Conservation (phyloP, 306 rosid genomes). For the Vicia sativa region DNA sequence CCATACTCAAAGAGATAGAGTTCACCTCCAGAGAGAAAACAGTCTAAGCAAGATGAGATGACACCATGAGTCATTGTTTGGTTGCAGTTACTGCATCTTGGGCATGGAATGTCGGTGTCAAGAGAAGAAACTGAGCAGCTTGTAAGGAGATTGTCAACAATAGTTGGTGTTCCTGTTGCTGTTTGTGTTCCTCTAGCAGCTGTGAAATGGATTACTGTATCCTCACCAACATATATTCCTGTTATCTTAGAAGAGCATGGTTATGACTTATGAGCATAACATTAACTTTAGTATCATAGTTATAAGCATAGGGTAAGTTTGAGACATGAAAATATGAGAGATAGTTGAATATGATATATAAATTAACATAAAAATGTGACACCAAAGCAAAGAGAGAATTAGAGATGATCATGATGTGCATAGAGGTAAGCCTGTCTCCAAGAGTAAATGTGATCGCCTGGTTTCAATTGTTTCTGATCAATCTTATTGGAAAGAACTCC, state of each 20-base stretch:
- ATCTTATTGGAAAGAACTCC: slow-evolving; percentile 67
- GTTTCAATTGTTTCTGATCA: slow-evolving; percentile 44
- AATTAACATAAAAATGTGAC: too few relatives aligned
- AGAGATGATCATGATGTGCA: slow-evolving; percentile 67
- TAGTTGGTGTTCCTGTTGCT: slow-evolving; percentile 48
- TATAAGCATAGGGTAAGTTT: too few relatives aligned
- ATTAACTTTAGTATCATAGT: too few relatives aligned
- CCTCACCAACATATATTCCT: slow-evolving; percentile 73
- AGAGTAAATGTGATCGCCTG: slow-evolving; percentile 82
- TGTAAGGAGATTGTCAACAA: slow-evolving; percentile 43
- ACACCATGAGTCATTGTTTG: slow-evolving; percentile 52
- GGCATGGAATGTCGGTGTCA: slow-evolving; percentile 50
- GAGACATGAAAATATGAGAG: too few relatives aligned
- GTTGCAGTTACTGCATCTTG: slow-evolving; percentile 44
- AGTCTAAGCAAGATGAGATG: slow-evolving; percentile 61
- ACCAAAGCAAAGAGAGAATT: too few relatives aligned
- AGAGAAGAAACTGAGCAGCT: slow-evolving; percentile 49
- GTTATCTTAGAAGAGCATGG: neutral
- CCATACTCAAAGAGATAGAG: slow-evolving; percentile 64
- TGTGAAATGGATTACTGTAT: slow-evolving; percentile 78
- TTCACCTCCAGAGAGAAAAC: slow-evolving; percentile 61
- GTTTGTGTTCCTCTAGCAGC: slow-evolving; percentile 48
- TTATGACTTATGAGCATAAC: too few relatives aligned
- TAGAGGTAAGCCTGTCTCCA: slow-evolving; percentile 72
- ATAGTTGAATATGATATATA: too few relatives aligned